These are phyloP conservation scores for Liquidambar formosana DNA, from an alignment of 164 flowering plant species.

Conservation along the genomic window DNA sequence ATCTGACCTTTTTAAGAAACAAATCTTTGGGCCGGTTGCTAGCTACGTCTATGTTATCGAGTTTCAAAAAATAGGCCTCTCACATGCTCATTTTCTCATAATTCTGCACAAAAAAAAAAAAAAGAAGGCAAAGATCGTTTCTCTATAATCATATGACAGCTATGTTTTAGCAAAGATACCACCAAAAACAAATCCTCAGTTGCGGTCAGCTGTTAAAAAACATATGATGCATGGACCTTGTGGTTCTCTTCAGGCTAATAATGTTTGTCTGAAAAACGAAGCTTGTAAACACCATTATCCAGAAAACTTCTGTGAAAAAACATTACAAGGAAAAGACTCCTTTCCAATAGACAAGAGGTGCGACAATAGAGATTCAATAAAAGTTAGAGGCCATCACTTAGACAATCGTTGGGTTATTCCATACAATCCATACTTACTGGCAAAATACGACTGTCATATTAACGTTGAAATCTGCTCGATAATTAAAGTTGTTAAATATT, in stretches of 20 bases:
- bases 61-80: slow-evolving; percentile 18
- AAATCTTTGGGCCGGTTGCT: slow-evolving; percentile 11
- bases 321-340: neutral
- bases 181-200: neutral
- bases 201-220: neutral
- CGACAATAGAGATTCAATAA: neutral
- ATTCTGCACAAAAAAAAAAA: too few relatives aligned
- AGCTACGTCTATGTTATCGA: slow-evolving; percentile 11
- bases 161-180: slow-evolving; percentile 15
- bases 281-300: neutral
- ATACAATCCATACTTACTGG: slow-evolving; percentile 19
- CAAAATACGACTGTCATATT: slow-evolving; percentile 8
- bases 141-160: neutral
- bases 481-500: slow-evolving; percentile 14
- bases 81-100: slow-evolving; percentile 16
- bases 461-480: slow-evolving; percentile 18
- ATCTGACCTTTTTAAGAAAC: neutral
- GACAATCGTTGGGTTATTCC: slow-evolving; percentile 33
- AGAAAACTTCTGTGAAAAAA: neutral
- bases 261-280: slow-evolving; percentile 15
- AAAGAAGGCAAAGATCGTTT: neutral
- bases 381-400: neutral
- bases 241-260: neutral
- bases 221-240: slow-evolving; percentile 30
- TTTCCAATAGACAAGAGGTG: slow-evolving; percentile 18